Conservation (phyloP, 1,284 basidiomycete species). For the Rhizoctonia solani region DNA sequence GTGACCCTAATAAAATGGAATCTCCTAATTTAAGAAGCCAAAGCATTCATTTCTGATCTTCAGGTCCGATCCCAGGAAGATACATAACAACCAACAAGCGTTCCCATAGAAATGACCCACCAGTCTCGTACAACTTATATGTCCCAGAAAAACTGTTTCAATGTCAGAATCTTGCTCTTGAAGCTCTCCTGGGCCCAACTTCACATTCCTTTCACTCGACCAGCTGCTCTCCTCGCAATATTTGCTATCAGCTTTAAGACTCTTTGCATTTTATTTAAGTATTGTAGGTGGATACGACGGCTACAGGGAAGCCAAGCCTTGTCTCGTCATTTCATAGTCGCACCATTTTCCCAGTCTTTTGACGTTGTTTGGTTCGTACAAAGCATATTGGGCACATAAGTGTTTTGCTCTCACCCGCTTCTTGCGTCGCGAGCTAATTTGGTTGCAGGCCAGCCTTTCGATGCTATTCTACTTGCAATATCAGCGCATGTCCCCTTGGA, state of each 20-base stretch:
- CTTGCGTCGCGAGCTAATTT: background rate
- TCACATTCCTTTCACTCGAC: no score
- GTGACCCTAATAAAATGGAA: no score
- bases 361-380: background rate
- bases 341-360: background rate
- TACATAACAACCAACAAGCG: constrained; percentile 17
- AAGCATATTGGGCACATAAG: no score
- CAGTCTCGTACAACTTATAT: background rate
- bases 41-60: background rate
- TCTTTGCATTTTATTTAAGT: no score
- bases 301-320: no score
- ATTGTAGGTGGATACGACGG: no score
- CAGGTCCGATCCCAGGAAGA: background rate
- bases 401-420: no score
- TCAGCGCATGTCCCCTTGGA: background rate
- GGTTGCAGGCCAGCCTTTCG: constrained; percentile 15
- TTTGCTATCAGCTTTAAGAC: no score
- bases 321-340: no score
- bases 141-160: no score
- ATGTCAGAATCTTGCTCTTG: no score
- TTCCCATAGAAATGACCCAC: constrained; percentile 29
- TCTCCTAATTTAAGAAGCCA: background rate
- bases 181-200: background rate
- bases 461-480: constrained; percentile 1
- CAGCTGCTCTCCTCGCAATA: no score